Conservation (phyloP, 1,284 basidiomycete species). For the Moesziomyces sp. region DNA sequence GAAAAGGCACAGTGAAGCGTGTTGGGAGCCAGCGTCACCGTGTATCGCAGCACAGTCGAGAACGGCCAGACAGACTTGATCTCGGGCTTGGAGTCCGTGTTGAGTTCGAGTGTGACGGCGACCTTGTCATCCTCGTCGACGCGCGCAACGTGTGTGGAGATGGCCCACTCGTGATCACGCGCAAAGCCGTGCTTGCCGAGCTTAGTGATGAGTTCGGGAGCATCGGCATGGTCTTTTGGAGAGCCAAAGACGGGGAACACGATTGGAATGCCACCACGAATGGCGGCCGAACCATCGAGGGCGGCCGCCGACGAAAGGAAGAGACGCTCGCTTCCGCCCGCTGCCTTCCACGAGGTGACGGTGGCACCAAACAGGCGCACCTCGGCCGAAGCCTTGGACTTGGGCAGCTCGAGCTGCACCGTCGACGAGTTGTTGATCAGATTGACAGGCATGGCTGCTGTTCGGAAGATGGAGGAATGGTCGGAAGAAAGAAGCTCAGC, state of each 20-base stretch:
- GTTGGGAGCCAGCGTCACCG: constrained; percentile 41
- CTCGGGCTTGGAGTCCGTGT: constrained; percentile 35
- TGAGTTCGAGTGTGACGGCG: constrained; percentile 44
- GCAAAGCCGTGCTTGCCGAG: constrained; percentile 58
- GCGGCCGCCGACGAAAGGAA: constrained; percentile 54
- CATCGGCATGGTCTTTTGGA: constrained; percentile 47
- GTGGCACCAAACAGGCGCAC: constrained; percentile 58
- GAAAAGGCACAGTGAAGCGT: constrained; percentile 59
- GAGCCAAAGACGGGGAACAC: constrained; percentile 61
- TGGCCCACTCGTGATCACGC: constrained; percentile 46
- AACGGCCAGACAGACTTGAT: constrained; percentile 40
- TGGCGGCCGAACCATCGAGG: constrained; percentile 50
- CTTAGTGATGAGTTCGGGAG: constrained; percentile 33
- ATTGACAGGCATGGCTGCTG: constrained; percentile 27
- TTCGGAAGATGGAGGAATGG: background rate
- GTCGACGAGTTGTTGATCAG: constrained; percentile 32
- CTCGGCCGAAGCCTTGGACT: constrained; percentile 45
- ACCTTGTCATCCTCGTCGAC: constrained; percentile 38
- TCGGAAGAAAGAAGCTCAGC: background rate
- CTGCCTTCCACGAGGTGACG: constrained; percentile 57
- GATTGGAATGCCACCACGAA: constrained; percentile 61
- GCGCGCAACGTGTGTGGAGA: constrained; percentile 19
- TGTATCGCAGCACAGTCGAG: constrained; percentile 41
- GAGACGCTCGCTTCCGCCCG: constrained; percentile 51
- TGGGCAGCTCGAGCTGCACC: constrained; percentile 37